Evolutionary conservation across 768 basidiomycete genomes (phyloP).

Genomic region (Tulasnella sp.): DNA sequence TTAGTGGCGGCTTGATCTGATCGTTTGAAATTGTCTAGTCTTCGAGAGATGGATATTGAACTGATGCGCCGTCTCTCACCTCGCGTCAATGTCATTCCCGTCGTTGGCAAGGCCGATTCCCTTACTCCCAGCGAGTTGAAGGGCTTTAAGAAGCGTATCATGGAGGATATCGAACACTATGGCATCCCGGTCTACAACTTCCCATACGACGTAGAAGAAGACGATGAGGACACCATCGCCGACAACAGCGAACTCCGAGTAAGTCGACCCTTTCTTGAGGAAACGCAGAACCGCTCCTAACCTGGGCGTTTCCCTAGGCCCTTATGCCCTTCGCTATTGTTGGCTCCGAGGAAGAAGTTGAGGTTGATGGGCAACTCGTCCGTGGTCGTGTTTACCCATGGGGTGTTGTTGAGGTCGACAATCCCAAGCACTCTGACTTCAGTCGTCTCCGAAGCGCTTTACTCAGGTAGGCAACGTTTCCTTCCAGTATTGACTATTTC

Average conservation of each 20-base stretch:
- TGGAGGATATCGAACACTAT: constrained; percentile 99
- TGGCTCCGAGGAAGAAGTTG: constrained; percentile 94
- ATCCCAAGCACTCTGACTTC: constrained; percentile 99
- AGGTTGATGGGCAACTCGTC: constrained; percentile 82
- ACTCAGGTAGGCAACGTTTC: constrained; percentile 52
- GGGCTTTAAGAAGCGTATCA: constrained; percentile 94
- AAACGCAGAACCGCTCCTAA: neutral
- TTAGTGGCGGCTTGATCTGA: constrained; percentile 6
- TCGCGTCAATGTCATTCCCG: constrained; percentile 97
- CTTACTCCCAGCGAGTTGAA: constrained; percentile 87
- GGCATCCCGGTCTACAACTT: constrained; percentile 99
- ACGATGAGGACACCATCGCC: constrained; percentile 96
- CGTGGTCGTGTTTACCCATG: constrained; percentile 95
- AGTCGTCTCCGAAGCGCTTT: constrained; percentile 85
- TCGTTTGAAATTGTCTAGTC: constrained; percentile 28
- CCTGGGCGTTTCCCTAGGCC: constrained; percentile 41
- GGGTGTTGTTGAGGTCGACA: constrained; percentile 98
- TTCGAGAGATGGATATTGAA: constrained; percentile 98
- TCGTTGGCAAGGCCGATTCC: constrained; percentile 91
- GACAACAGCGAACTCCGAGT: constrained; percentile 95
- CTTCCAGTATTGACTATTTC: constrained; percentile 1
- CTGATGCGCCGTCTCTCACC: constrained; percentile 97
- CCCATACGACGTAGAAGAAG: constrained; percentile 98
- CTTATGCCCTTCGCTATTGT: constrained; percentile 95
- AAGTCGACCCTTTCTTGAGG: constrained; percentile 26